Evolutionary conservation across 2,329 filamentous ascomycete genomes (phyloP), one percentile per base, ranked within the genome.

Genomic region (Trichophaea hybrida): DNA sequence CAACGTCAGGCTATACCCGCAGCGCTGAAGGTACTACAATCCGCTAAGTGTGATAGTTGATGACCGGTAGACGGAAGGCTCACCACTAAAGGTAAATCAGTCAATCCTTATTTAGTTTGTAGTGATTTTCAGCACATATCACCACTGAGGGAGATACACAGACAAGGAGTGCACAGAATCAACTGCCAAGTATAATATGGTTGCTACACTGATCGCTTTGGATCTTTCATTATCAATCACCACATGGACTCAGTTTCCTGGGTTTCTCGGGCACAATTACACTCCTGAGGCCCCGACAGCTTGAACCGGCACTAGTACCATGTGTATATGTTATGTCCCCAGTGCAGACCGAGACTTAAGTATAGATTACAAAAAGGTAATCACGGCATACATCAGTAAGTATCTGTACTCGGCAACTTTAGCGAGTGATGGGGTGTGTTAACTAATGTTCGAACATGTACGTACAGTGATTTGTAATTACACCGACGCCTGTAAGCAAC

Each of bases 1-100:
- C 78, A 69, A 72, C 31, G 76, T 79, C 24, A 82, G 81, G 72
- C 73, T 85, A 35, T 82, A 80, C 69, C 80, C 24, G 24, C 24
- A 24, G 24, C 24, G 24, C 24, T 24, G 24, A 24, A 24, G 24
- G 24, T 24, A 24, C 24, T 24, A 24, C 24, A 24, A 24, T 3
- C 24, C 24, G 3, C 24, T 3, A 24, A 24, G 24, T 3, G 3
- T 24, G 24, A 24, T 24, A 3, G 24, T 24, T 24, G 24, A 24
- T 24, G 24, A 24, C 24, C 24, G 24, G 24, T 24, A 24, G 24
- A 24, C 24, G 24, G 24, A 24, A 24, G 24, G 24, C 24, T 24
- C 24, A 24, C 24, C 3, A 3, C 24, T 24, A 3, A 24, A 24
- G 3, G 24, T 24, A 24, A 24, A 3, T 24, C 24, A 24, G 24